phyloP scores from a whole-genome alignment of 768 basidiomycete species.

The Dioszegia crocea region DNA sequence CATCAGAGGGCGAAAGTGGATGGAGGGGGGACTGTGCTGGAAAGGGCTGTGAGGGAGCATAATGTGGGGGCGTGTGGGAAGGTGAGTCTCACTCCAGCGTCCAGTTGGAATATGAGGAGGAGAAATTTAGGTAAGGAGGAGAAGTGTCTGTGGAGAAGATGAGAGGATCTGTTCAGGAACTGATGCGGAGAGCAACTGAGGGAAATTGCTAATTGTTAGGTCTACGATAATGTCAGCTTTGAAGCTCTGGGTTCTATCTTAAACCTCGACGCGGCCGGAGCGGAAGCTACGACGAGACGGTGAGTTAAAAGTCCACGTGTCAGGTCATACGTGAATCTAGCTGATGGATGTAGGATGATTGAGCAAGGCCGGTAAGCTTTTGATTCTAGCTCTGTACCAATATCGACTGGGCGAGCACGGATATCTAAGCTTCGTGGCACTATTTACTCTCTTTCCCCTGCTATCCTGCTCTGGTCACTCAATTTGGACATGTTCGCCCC shows the following conservation, averaged over 20 bases:
- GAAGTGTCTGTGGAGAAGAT: too few species aligned
- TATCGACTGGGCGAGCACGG: too few species aligned
- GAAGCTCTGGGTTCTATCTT: slow-evolving; percentile 83
- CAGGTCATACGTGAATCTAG: background rate
- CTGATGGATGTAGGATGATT: slow-evolving; percentile 65
- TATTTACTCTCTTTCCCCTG: background rate
- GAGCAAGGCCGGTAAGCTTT: slow-evolving; percentile 80
- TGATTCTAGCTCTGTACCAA: too few species aligned
- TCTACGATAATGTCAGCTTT: slow-evolving; percentile 97
- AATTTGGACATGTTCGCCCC: background rate
- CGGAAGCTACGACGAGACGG: slow-evolving; percentile 87
- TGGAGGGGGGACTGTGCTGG: slow-evolving; percentile 90
- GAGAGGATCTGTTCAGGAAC: too few species aligned
- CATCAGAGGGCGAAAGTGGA: slow-evolving; percentile 89
- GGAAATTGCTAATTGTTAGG: too few species aligned
- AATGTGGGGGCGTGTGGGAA: slow-evolving; percentile 94
- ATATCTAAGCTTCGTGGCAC: too few species aligned
- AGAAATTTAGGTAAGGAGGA: too few species aligned
- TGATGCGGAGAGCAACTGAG: too few species aligned
- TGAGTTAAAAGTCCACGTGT: slow-evolving; percentile 4
- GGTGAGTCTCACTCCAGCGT: slow-evolving; percentile 44
- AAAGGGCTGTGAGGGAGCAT: slow-evolving; percentile 97
- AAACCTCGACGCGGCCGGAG: slow-evolving; percentile 82
- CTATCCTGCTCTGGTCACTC: background rate
- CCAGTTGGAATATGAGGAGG: background rate